Conservation (phyloP, 108 stramenopile species). For the Discostella stelligeroides region DNA sequence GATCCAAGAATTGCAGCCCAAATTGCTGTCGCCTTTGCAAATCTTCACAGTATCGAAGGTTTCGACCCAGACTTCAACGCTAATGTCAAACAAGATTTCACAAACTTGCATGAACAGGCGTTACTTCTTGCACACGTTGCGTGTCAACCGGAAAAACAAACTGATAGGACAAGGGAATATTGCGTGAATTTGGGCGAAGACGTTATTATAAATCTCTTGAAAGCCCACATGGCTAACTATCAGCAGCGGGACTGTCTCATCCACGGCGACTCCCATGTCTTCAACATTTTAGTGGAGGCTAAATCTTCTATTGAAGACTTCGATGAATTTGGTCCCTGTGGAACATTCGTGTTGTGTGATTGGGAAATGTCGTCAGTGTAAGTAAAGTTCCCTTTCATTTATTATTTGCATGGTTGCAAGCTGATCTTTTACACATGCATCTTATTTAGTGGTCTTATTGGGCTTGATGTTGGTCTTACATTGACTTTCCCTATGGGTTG, state of each 20-base stretch:
- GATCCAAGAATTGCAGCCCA: conserved; percentile 51
- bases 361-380: conserved; percentile 44
- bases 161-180: conserved; percentile 32
- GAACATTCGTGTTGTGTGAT: conserved; percentile 43
- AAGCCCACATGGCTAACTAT: conserved; percentile 23
- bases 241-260: conserved; percentile 36
- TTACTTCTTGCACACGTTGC: conserved; percentile 12
- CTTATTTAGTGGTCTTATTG: conserved; percentile 32
- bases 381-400: too few species aligned
- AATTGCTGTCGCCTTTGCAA: conserved; percentile 50
- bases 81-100: conserved; percentile 24
- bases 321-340: conserved; percentile 34
- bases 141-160: conserved; percentile 2
- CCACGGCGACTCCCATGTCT: conserved; percentile 58
- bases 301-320: conserved; percentile 35
- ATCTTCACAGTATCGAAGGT: conserved; percentile 36
- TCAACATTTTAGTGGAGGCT: conserved; percentile 66
- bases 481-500: conserved; percentile 34
- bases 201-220: conserved; percentile 16
- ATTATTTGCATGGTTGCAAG: too few species aligned
- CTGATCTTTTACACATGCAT: too few species aligned
- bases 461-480: conserved; percentile 31
- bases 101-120: conserved; percentile 5
- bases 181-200: conserved; percentile 15
- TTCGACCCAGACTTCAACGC: conserved; percentile 52